Evolutionary conservation across 2,329 filamentous ascomycete species (phyloP).

Genomic region (Berkeleyomyces rouxiae): DNA sequence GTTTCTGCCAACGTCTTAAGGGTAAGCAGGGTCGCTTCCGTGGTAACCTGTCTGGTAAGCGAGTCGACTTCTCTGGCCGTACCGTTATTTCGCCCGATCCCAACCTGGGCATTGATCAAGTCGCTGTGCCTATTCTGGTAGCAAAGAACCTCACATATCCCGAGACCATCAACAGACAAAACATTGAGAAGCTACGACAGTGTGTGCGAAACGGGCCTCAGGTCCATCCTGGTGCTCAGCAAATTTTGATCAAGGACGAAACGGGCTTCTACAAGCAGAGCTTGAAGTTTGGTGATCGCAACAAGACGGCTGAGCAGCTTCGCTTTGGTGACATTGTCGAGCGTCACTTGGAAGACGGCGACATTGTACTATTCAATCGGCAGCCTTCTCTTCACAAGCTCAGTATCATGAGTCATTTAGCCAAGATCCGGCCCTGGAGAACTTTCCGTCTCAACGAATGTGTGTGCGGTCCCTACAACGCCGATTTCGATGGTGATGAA

Average conservation of each 20-base stretch:
- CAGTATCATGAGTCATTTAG: conserved; percentile 91
- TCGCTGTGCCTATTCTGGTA: conserved; percentile 80
- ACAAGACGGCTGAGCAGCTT: conserved; percentile 56
- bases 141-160: conserved; percentile 94
- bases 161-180: conserved; percentile 70
- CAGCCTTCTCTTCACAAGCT: conserved; percentile 96
- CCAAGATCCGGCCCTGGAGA: conserved; percentile 83
- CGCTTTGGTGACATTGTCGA: conserved; percentile 79
- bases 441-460: conserved; percentile 96
- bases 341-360: conserved; percentile 83
- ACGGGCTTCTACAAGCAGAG: conserved; percentile 52
- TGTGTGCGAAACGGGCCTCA: conserved; percentile 60
- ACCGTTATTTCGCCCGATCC: conserved; percentile 97
- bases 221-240: conserved; percentile 78
- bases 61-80: conserved; percentile 93
- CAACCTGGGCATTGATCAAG: conserved; percentile 82
- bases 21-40: conserved; percentile 95
- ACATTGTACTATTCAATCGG: conserved; percentile 94
- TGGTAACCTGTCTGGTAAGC: conserved; percentile 92
- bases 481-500: conserved; percentile 96
- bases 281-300: conserved; percentile 57
- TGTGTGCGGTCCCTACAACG: conserved; percentile 95
- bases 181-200: conserved; percentile 62
- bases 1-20: conserved; percentile 89
- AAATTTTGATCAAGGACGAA: conserved; percentile 53